These are phyloP conservation scores for Aspergillus viridinutans DNA, from an alignment of 2,329 filamentous ascomycete species.

Conservation along the genomic window DNA sequence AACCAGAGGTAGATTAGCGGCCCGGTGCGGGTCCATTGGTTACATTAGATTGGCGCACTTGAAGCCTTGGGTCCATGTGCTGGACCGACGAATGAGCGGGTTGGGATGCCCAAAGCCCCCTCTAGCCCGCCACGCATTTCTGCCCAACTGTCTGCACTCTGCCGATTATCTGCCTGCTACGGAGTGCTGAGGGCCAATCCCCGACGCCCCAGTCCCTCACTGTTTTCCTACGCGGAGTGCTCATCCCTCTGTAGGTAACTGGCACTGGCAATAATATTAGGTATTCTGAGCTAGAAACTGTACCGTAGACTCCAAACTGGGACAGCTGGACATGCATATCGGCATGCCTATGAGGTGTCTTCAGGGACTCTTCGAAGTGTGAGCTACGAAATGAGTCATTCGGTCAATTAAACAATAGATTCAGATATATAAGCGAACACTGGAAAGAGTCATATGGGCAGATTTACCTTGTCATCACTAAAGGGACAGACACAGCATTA, in stretches of 20 bases:
- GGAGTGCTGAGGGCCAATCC: too few relatives aligned
- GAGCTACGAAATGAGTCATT: background rate
- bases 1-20: background rate
- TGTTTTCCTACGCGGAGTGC: too few relatives aligned
- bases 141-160: slow-evolving; percentile 29
- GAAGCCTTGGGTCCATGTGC: background rate
- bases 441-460: background rate
- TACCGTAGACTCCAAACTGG: background rate
- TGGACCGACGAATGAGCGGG: slow-evolving; percentile 9
- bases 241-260: background rate
- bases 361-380: background rate
- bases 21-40: background rate
- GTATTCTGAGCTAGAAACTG: background rate
- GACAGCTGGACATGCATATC: background rate
- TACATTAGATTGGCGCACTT: background rate
- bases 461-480: background rate
- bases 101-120: slow-evolving; percentile 27
- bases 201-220: too few relatives aligned
- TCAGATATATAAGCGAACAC: background rate
- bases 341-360: background rate
- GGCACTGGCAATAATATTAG: background rate
- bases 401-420: background rate
- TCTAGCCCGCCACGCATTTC: slow-evolving; percentile 28
- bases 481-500: background rate
- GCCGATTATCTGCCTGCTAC: too few relatives aligned